Evolutionary conservation across 2,329 filamentous ascomycete species (phyloP).

Genomic region (Cytospora mali): DNA sequence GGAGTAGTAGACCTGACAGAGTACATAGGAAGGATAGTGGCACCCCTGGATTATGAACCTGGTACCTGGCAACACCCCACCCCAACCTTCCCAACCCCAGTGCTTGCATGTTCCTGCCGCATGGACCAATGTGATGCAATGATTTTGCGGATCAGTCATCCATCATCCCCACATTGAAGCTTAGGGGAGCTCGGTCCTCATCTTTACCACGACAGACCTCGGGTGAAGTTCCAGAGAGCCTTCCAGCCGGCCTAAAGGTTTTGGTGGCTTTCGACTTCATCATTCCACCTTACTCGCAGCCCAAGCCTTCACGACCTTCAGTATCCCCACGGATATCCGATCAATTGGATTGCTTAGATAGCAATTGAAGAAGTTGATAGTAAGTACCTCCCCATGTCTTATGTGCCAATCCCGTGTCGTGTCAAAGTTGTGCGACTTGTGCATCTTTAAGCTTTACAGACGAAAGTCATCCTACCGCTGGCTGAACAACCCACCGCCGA

Average conservation of each 20-base stretch:
- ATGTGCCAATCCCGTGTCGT: background rate
- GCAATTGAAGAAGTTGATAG: background rate
- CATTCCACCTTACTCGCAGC: slow-evolving; percentile 15
- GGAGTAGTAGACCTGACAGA: no score
- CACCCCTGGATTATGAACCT: background rate
- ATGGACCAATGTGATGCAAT: background rate
- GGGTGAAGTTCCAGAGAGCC: background rate
- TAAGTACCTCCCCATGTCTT: background rate
- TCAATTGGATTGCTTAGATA: background rate
- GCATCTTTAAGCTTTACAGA: background rate
- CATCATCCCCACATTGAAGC: background rate
- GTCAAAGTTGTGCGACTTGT: background rate
- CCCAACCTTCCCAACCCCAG: background rate
- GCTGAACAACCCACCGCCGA: slow-evolving; percentile 12
- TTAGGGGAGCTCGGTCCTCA: slow-evolving; percentile 14
- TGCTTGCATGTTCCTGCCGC: background rate
- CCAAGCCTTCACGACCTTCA: background rate
- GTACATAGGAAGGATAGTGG: background rate
- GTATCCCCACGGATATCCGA: background rate
- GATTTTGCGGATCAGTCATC: slow-evolving; percentile 9
- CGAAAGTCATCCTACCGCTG: background rate
- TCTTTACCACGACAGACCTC: background rate
- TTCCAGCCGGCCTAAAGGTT: background rate
- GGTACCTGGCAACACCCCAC: background rate
- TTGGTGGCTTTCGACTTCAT: background rate